Evolutionary conservation across 2,329 filamentous ascomycete species (phyloP).

Genomic region (Fusarium newnesense): DNA sequence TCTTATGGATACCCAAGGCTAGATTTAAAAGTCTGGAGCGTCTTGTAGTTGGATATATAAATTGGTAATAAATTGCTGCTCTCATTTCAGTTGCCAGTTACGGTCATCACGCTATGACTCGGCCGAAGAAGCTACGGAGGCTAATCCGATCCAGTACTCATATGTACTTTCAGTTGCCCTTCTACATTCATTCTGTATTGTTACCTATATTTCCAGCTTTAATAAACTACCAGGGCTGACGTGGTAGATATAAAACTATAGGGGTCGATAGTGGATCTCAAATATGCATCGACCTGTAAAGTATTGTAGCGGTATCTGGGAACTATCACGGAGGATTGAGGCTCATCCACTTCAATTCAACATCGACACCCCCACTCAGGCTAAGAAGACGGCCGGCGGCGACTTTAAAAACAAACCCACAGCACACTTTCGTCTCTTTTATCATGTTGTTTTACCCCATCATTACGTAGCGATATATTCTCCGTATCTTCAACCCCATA

Average conservation of each 20-base stretch:
- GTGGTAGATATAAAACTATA: not conserved
- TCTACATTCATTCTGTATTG: too few species aligned
- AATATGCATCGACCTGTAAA: not conserved
- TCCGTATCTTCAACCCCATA: slow-evolving; percentile 7
- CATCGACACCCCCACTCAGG: not conserved
- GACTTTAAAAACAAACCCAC: not conserved
- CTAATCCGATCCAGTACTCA: not conserved
- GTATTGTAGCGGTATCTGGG: not conserved
- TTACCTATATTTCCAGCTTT: not conserved
- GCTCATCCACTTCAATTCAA: not conserved
- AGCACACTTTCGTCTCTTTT: slow-evolving; percentile 25
- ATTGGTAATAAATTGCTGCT: not conserved
- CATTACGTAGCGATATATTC: slow-evolving; percentile 36
- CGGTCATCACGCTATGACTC: not conserved
- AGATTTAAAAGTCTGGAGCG: not conserved
- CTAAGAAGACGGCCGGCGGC: not conserved
- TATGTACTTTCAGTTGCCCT: not conserved
- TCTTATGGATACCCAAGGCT: not conserved
- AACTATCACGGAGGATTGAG: not conserved
- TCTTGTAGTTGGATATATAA: not conserved
- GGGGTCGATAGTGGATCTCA: not conserved
- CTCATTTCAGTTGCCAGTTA: slow-evolving; percentile 1
- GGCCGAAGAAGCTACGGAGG: not conserved
- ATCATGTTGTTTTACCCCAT: slow-evolving; percentile 36
- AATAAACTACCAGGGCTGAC: not conserved